Evolutionary conservation across 2,329 filamentous ascomycete genomes (phyloP).

Genomic region (Ophiocordyceps australis): DNA sequence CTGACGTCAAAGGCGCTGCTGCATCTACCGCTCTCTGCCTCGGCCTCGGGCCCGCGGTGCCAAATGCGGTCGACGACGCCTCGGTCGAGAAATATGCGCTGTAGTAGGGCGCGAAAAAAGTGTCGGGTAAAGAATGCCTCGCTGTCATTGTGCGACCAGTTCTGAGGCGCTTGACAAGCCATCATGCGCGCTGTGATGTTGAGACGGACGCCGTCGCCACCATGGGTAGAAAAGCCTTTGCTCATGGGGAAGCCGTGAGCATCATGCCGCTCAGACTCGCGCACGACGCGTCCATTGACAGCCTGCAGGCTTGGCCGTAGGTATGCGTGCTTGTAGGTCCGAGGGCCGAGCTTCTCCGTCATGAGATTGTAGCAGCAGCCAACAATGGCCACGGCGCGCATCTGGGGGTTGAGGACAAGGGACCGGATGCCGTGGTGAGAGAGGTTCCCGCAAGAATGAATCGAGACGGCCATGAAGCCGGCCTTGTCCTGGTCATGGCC

Average conservation of each 20-base stretch:
- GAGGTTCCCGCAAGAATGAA: constrained; percentile 96
- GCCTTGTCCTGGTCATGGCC: constrained; percentile 7
- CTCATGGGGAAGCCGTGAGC: constrained; percentile 93
- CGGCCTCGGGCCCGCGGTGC: constrained; percentile 8
- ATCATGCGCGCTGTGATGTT: constrained; percentile 98
- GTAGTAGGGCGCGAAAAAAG: constrained; percentile 78
- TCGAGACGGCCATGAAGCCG: constrained; percentile 71
- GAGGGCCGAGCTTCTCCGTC: constrained; percentile 74
- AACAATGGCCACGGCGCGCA: constrained; percentile 84
- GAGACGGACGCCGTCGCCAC: constrained; percentile 50
- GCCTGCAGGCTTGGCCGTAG: constrained; percentile 52
- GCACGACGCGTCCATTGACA: constrained; percentile 47
- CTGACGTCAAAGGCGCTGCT: constrained; percentile 32
- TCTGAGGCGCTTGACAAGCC: constrained; percentile 87
- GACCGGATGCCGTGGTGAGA: constrained; percentile 86
- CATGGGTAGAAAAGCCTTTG: constrained; percentile 40
- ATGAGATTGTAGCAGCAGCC: constrained; percentile 97
- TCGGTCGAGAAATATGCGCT: constrained; percentile 79
- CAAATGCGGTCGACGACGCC: constrained; percentile 51
- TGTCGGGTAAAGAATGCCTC: constrained; percentile 82
- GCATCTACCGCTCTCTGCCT: constrained; percentile 3
- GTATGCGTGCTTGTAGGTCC: constrained; percentile 68
- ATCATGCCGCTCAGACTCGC: constrained; percentile 57
- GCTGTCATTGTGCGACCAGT: constrained; percentile 73
- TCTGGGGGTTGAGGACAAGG: constrained; percentile 63